Conservation (phyloP, 2,329 filamentous ascomycete species). For the Microdochium trichocladiopsis region DNA sequence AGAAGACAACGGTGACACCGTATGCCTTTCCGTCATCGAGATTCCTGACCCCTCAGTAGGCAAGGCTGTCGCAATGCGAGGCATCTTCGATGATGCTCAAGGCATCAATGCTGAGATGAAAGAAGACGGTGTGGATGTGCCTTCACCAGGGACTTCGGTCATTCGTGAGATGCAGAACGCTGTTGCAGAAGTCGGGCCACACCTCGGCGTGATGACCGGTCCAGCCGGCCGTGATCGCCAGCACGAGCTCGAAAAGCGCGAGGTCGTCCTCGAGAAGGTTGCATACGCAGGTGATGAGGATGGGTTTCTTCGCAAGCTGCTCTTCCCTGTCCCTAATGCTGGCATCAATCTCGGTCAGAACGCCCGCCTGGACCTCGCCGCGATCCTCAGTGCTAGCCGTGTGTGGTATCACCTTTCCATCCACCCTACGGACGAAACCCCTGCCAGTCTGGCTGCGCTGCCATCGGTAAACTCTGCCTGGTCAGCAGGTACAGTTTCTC, state of each 20-base stretch:
- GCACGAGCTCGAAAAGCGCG: constrained; percentile 71
- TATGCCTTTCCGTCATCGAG: constrained; percentile 83
- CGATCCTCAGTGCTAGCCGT: constrained; percentile 72
- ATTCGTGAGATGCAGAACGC: constrained; percentile 82
- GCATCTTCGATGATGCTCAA: constrained; percentile 84
- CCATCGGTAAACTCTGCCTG: constrained; percentile 73
- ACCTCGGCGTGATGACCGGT: constrained; percentile 68
- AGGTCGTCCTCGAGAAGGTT: constrained; percentile 79
- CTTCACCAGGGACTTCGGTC: constrained; percentile 70
- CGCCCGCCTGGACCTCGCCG: constrained; percentile 72
- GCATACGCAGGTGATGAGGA: constrained; percentile 75
- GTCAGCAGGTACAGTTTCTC: constrained; percentile 88
- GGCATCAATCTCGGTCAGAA: constrained; percentile 75
- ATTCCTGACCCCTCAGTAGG: constrained; percentile 73
- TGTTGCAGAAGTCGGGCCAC: constrained; percentile 66
- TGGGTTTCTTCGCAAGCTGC: constrained; percentile 71
- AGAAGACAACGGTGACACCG: constrained; percentile 73
- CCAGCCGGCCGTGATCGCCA: constrained; percentile 66
- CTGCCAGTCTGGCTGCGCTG: constrained; percentile 65
- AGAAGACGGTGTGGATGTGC: constrained; percentile 79
- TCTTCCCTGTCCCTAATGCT: constrained; percentile 71
- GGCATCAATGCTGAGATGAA: constrained; percentile 98
- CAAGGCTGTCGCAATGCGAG: constrained; percentile 82
- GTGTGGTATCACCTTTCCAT: constrained; percentile 93
- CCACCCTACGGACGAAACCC: constrained; percentile 84